phyloP scores from a whole-genome alignment of 768 basidiomycete species.

The Tylopilus balloui region DNA sequence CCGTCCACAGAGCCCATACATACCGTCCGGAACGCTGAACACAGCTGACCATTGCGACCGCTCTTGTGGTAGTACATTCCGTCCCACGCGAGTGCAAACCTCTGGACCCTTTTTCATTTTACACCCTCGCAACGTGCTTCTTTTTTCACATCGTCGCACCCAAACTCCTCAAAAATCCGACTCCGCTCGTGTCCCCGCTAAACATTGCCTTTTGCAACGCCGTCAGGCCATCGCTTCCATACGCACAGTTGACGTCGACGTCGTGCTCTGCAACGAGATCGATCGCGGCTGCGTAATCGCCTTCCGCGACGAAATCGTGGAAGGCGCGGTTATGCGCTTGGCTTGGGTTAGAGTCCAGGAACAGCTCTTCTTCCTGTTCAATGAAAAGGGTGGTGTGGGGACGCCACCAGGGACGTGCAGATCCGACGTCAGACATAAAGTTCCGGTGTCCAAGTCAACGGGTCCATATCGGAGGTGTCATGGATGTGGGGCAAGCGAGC shows the following conservation, averaged over 20 bases:
- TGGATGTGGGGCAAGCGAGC: background rate
- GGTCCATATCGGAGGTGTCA: background rate
- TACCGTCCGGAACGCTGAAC: background rate
- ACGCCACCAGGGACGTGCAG: background rate
- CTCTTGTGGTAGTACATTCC: background rate
- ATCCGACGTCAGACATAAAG: no score
- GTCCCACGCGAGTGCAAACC: background rate
- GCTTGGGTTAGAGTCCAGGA: slow-evolving; percentile 14
- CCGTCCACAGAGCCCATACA: no score
- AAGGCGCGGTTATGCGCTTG: slow-evolving; percentile 22
- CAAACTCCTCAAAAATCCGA: slow-evolving; percentile 16
- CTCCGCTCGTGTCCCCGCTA: slow-evolving; percentile 17
- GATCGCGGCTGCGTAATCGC: slow-evolving; percentile 18
- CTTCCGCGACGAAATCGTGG: slow-evolving; percentile 22
- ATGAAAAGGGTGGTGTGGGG: background rate
- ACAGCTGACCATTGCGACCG: background rate
- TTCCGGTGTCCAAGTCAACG: background rate
- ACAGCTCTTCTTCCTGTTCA: slow-evolving; percentile 24
- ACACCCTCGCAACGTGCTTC: background rate
- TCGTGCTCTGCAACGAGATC: slow-evolving; percentile 18
- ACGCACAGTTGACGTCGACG: slow-evolving; percentile 21
- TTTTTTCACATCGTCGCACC: slow-evolving; percentile 15
- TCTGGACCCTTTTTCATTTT: background rate
- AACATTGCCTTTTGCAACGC: slow-evolving; percentile 24
- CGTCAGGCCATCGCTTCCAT: slow-evolving; percentile 16